Evolutionary conservation across 805 yeast genomes (phyloP).

Genomic region (Saccharomycopsis fodiens): DNA sequence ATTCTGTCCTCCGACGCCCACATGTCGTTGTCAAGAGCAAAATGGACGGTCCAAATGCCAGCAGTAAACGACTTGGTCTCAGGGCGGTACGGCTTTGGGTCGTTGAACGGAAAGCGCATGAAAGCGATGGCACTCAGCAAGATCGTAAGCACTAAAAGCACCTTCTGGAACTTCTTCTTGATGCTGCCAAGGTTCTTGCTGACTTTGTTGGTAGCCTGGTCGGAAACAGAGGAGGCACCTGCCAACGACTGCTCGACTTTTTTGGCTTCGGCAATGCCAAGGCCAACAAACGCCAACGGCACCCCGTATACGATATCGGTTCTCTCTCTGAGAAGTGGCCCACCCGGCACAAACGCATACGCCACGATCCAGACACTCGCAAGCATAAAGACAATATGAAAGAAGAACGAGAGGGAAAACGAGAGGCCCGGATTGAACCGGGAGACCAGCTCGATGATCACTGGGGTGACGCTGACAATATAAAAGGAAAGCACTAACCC

Average conservation of each 20-base stretch:
- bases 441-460: slow-evolving; percentile 49
- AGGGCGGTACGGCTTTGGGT: slow-evolving; percentile 63
- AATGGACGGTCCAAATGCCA: slow-evolving; percentile 98
- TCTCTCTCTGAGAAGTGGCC: slow-evolving; percentile 80
- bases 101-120: slow-evolving; percentile 47
- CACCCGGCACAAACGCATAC: slow-evolving; percentile 96
- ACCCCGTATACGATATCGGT: slow-evolving; percentile 63
- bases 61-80: slow-evolving; percentile 72
- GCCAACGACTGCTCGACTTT: not conserved
- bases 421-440: slow-evolving; percentile 49
- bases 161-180: slow-evolving; percentile 21
- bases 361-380: slow-evolving; percentile 97
- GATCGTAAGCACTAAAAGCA: slow-evolving; percentile 33
- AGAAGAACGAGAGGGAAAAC: slow-evolving; percentile 41
- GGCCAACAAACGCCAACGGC: slow-evolving; percentile 45
- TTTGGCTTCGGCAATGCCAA: slow-evolving; percentile 37
- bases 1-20: slow-evolving; percentile 94
- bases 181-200: slow-evolving; percentile 25
- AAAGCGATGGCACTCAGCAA: slow-evolving; percentile 47
- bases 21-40: slow-evolving; percentile 95
- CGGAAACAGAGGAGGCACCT: slow-evolving; percentile 3
- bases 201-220: slow-evolving; percentile 11
- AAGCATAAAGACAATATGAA: slow-evolving; percentile 49
- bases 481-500: slow-evolving; percentile 58
- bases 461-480: slow-evolving; percentile 51